Percentiles rank a stretch among this genome's conserved stretches.
Evolutionary conservation across 192 early-diverging fungal genomes (phyloP).

Genomic region (Mortierella hygrophila): DNA sequence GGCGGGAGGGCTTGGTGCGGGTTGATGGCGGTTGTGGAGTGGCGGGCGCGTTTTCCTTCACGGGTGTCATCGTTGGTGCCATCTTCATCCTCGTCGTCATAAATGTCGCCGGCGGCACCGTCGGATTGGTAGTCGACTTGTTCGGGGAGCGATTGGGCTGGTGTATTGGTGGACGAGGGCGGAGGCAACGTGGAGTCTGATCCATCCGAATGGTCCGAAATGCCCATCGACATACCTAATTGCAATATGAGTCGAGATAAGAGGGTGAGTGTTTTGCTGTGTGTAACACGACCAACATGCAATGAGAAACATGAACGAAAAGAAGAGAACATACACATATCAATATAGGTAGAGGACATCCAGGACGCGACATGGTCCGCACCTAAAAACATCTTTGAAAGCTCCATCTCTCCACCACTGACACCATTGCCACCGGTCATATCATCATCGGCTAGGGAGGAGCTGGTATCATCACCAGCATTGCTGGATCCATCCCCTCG

Average conservation of each 20-base stretch:
- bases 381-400: neutral
- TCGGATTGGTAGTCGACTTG: neutral
- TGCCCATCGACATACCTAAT: neutral
- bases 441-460: neutral
- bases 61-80: neutral
- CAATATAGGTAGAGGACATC: neutral
- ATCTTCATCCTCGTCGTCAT: constrained; percentile 4
- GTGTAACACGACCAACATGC: neutral
- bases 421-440: neutral
- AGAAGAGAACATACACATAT: neutral
- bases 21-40: neutral
- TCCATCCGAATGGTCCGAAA: neutral
- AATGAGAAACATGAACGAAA: neutral
- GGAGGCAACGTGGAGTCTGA: neutral
- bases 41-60: constrained; percentile 1
- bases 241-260: neutral
- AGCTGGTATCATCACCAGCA: neutral
- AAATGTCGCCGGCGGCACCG: neutral
- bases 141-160: too few species aligned
- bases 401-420: neutral
- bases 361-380: neutral
- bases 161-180: neutral
- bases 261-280: neutral
- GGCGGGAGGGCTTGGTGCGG: neutral
- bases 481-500: neutral